Conservation (phyloP, 139 green algal species). For the Chlorella sp. region DNA sequence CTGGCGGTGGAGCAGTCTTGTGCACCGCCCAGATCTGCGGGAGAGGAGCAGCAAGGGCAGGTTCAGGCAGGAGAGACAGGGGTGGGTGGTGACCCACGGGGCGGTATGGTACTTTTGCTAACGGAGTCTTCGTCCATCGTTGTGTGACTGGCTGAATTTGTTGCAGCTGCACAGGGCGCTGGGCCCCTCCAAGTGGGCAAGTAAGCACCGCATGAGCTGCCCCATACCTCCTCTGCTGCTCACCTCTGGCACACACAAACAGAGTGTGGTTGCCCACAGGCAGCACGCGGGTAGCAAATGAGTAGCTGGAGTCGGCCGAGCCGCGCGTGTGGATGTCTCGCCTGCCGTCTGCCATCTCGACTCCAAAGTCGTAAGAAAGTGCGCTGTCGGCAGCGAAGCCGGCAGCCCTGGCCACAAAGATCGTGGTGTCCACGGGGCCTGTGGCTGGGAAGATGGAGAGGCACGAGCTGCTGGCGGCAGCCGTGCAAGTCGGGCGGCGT, state of each 20-base stretch:
- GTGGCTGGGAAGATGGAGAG: not conserved
- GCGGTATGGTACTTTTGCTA: no score
- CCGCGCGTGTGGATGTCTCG: not conserved
- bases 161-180: not conserved
- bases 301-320: not conserved
- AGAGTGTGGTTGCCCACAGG: not conserved
- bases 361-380: not conserved
- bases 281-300: not conserved
- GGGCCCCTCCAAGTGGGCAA: not conserved
- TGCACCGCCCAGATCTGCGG: not conserved
- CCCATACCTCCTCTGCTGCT: not conserved
- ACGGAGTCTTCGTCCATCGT: no score
- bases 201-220: not conserved
- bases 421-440: not conserved
- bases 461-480: not conserved
- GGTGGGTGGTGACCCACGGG: not conserved
- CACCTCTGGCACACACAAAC: not conserved
- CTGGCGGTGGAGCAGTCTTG: not conserved
- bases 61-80: not conserved
- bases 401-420: not conserved
- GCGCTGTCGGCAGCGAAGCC: not conserved
- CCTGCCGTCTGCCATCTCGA: not conserved
- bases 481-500: conserved; percentile 15
- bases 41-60: not conserved
- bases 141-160: not conserved